Evolutionary conservation across 2,329 filamentous ascomycete genomes (phyloP).

Genomic region (Lachnellula hyalina): DNA sequence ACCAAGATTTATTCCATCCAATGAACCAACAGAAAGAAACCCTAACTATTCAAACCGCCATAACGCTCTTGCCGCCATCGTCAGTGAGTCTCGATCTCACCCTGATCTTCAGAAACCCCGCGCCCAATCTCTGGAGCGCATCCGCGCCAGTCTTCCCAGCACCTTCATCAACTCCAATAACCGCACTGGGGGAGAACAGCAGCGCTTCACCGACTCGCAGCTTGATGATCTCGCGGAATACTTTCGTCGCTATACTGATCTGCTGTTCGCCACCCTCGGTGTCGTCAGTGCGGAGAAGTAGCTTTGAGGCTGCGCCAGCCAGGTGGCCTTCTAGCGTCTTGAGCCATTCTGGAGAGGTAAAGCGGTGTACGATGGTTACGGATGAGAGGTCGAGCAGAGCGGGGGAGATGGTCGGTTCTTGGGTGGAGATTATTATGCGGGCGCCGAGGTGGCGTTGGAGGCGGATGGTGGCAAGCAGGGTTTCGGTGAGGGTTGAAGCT

Average conservation of each 20-base stretch:
- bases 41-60: constrained; percentile 19
- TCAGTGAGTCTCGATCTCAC: constrained; percentile 37
- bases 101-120: constrained; percentile 34
- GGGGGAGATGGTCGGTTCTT: constrained; percentile 68
- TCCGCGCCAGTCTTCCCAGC: background rate
- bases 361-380: constrained; percentile 67
- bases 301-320: constrained; percentile 34
- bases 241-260: constrained; percentile 18
- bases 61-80: constrained; percentile 39
- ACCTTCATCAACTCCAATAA: constrained; percentile 27
- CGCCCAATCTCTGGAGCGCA: constrained; percentile 22
- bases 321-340: constrained; percentile 38
- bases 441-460: constrained; percentile 65
- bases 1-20: too few relatives aligned
- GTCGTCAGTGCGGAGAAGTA: constrained; percentile 12
- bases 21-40: too few relatives aligned
- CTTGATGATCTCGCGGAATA: constrained; percentile 43
- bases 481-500: constrained; percentile 53
- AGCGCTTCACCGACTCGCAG: constrained; percentile 44
- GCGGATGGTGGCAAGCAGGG: constrained; percentile 58
- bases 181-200: constrained; percentile 42
- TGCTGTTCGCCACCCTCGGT: constrained; percentile 22
- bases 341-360: constrained; percentile 60
- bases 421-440: constrained; percentile 67
- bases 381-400: constrained; percentile 66